Percentiles rank a stretch among this genome's conserved stretches.
phyloP scores from a whole-genome alignment of 2,329 filamentous ascomycete genomes.

The Xylaria digitata region DNA sequence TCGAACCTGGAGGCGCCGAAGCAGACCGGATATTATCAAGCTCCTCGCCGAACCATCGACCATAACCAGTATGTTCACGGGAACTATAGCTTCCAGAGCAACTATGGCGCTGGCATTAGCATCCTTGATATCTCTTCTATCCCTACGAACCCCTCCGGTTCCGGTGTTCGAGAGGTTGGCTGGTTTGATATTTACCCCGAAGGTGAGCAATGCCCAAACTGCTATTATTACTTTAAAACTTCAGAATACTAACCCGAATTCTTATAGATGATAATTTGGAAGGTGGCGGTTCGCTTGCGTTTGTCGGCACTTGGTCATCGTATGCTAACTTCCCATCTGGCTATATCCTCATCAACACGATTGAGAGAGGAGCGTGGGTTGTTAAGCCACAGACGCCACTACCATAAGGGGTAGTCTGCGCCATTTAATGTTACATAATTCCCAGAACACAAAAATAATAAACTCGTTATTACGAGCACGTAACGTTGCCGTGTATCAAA shows the following conservation, averaged over 20 bases:
- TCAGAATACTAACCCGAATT: not conserved
- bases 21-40: constrained; percentile 55
- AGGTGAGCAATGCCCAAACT: constrained; percentile 32
- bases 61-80: constrained; percentile 57
- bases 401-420: not conserved
- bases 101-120: constrained; percentile 57
- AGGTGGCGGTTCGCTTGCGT: constrained; percentile 49
- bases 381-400: constrained; percentile 49
- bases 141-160: constrained; percentile 46
- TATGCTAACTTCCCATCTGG: constrained; percentile 3
- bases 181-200: constrained; percentile 61
- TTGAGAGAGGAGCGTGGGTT: constrained; percentile 59
- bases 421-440: not conserved
- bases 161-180: constrained; percentile 51
- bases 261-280: constrained; percentile 50
- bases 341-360: constrained; percentile 55
- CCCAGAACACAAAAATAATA: not conserved
- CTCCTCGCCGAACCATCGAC: constrained; percentile 49
- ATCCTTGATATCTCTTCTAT: constrained; percentile 50
- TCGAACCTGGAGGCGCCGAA: constrained; percentile 53
- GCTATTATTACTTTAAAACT: not conserved
- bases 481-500: no score
- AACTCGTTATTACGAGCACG: no score
- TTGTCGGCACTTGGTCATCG: constrained; percentile 11
- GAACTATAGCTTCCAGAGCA: constrained; percentile 55